phyloP scores from a whole-genome alignment of 2,329 filamentous ascomycete genomes.

The Alternaria postmessia region DNA sequence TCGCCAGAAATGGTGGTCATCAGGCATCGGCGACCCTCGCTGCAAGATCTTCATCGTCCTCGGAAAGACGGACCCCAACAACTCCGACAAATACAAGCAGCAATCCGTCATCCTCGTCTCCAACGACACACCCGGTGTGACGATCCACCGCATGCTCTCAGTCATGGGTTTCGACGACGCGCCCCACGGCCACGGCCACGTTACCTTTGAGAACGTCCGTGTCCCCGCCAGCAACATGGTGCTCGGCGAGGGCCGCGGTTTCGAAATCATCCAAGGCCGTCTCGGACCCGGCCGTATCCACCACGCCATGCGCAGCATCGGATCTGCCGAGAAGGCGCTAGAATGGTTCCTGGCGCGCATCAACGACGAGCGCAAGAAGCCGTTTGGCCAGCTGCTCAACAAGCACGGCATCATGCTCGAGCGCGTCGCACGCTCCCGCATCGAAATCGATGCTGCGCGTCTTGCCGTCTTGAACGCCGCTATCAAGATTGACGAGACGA shows the following conservation, averaged over 20 bases:
- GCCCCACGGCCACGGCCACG: slow-evolving; percentile 96
- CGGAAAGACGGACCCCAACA: slow-evolving; percentile 84
- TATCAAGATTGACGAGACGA: slow-evolving; percentile 88
- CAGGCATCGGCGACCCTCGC: slow-evolving; percentile 88
- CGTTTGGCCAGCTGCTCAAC: slow-evolving; percentile 86
- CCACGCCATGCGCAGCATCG: slow-evolving; percentile 95
- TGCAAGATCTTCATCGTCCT: slow-evolving; percentile 96
- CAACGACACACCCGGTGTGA: slow-evolving; percentile 80
- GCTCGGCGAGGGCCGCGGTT: slow-evolving; percentile 90
- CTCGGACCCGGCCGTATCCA: slow-evolving; percentile 96
- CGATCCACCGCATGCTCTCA: slow-evolving; percentile 89
- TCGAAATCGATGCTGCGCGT: slow-evolving; percentile 92
- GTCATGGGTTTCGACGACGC: slow-evolving; percentile 98
- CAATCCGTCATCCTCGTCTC: slow-evolving; percentile 94
- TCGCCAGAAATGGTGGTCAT: slow-evolving; percentile 98
- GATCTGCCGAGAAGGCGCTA: slow-evolving; percentile 86
- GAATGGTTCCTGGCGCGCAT: slow-evolving; percentile 95
- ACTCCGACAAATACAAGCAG: slow-evolving; percentile 82
- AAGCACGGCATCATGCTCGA: slow-evolving; percentile 95
- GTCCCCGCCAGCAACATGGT: slow-evolving; percentile 86
- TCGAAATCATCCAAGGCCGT: slow-evolving; percentile 98
- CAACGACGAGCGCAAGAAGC: slow-evolving; percentile 89
- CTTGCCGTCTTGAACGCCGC: slow-evolving; percentile 93
- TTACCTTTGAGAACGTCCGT: slow-evolving; percentile 87
- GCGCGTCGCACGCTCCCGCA: slow-evolving; percentile 89